Conservation (phyloP, 1,284 basidiomycete species). For the Ganoderma multipileum region DNA sequence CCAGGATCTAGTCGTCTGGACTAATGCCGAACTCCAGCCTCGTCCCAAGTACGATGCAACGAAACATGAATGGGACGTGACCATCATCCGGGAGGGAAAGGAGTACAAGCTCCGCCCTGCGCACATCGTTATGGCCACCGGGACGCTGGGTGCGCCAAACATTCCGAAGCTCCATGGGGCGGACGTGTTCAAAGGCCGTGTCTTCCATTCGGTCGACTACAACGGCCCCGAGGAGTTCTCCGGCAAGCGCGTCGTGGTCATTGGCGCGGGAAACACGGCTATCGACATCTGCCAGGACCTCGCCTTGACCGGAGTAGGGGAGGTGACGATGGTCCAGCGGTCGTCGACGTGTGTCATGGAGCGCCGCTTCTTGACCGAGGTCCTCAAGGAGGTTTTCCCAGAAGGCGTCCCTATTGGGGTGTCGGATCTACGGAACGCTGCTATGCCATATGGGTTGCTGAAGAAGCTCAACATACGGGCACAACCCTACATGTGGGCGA, state of each 20-base stretch:
- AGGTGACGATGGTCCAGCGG: slow-evolving; percentile 42
- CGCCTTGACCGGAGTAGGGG: slow-evolving; percentile 43
- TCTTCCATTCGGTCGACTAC: slow-evolving; percentile 51
- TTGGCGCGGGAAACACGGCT: slow-evolving; percentile 56
- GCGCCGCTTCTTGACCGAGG: slow-evolving; percentile 35
- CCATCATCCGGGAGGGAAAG: slow-evolving; percentile 47
- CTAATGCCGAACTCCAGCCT: slow-evolving; percentile 49
- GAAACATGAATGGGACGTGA: slow-evolving; percentile 57
- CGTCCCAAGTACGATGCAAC: slow-evolving; percentile 46
- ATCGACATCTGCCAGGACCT: slow-evolving; percentile 56
- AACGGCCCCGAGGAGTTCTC: slow-evolving; percentile 45
- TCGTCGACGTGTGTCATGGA: slow-evolving; percentile 39
- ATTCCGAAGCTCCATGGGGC: slow-evolving; percentile 50
- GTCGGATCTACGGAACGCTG: slow-evolving; percentile 52
- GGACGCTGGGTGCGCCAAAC: slow-evolving; percentile 54
- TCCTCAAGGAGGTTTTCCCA: slow-evolving; percentile 43
- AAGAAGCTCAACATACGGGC: slow-evolving; percentile 38
- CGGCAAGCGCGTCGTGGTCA: slow-evolving; percentile 57
- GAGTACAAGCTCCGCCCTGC: slow-evolving; percentile 55
- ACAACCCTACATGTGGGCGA: slow-evolving; percentile 35
- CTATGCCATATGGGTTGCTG: slow-evolving; percentile 47
- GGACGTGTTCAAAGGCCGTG: slow-evolving; percentile 48
- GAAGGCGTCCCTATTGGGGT: slow-evolving; percentile 49
- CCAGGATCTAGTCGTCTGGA: slow-evolving; percentile 73
- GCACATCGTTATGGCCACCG: slow-evolving; percentile 67